Evolutionary conservation across 495 filamentous ascomycete genomes (phyloP).

Genomic region (Aspergillus sclerotiicarbonarius): DNA sequence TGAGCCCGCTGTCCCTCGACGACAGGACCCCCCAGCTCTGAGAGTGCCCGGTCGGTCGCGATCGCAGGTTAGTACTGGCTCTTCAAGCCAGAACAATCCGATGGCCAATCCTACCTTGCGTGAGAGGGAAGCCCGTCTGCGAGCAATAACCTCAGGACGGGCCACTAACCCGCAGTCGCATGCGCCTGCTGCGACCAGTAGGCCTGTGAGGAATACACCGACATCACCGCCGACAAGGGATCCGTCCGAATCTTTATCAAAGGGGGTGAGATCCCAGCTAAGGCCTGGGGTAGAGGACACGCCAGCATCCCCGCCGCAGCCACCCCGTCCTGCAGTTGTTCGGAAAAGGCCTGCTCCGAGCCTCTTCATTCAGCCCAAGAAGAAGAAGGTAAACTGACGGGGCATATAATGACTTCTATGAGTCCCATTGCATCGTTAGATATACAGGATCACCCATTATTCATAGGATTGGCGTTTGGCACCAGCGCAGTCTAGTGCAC

Average conservation of each 20-base stretch:
- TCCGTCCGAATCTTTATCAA: neutral
- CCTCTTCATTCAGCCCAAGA: constrained; percentile 43
- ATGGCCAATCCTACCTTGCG: constrained; percentile 20
- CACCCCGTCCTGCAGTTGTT: constrained; percentile 22
- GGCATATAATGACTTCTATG: neutral
- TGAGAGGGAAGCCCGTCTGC: constrained; percentile 32
- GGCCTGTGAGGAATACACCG: neutral
- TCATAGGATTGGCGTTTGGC: neutral
- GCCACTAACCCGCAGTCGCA: constrained; percentile 10
- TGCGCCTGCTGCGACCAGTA: neutral
- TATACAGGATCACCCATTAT: neutral
- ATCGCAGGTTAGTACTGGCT: neutral
- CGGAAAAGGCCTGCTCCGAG: constrained; percentile 35
- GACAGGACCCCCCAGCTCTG: constrained; percentile 10
- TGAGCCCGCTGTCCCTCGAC: constrained; percentile 15
- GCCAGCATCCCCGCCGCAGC: constrained; percentile 12
- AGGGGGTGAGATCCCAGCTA: neutral
- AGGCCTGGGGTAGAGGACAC: constrained; percentile 5
- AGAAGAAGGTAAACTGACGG: constrained; percentile 24
- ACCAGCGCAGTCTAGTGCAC: neutral
- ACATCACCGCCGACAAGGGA: constrained; percentile 9
- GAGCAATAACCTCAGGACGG: constrained; percentile 28
- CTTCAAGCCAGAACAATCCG: constrained; percentile 8
- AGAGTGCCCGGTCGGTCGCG: constrained; percentile 26
- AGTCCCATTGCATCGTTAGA: neutral